Evolutionary conservation across 2,329 filamentous ascomycete genomes (phyloP).

Genomic region (Aspergillus hortae): DNA sequence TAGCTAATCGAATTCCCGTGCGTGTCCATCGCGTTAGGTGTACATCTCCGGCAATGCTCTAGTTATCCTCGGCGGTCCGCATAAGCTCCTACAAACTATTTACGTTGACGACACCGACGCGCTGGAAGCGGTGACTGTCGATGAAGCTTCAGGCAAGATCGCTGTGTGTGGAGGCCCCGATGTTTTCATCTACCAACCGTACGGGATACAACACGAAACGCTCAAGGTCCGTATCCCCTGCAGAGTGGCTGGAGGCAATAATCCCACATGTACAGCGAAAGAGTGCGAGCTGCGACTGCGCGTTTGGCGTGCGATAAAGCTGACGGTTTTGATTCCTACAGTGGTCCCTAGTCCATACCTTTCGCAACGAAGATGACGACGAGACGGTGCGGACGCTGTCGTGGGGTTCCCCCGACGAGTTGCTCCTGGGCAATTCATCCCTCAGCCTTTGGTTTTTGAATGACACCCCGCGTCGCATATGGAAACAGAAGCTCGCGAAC

Average conservation of each 20-base stretch:
- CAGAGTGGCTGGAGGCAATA: not conserved
- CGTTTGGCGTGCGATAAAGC: not conserved
- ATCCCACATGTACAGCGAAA: not conserved
- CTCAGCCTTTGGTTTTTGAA: constrained; percentile 67
- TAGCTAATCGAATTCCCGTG: constrained; percentile 11
- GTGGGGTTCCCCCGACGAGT: constrained; percentile 83
- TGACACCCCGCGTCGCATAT: constrained; percentile 51
- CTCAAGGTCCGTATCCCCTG: constrained; percentile 60
- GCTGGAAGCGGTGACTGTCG: constrained; percentile 74
- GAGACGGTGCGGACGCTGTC: constrained; percentile 61
- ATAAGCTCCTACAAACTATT: constrained; percentile 79
- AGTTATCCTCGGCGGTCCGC: constrained; percentile 72
- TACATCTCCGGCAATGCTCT: constrained; percentile 90
- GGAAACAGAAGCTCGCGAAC: constrained; percentile 72
- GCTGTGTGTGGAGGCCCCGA: constrained; percentile 65
- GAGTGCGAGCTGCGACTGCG: not conserved
- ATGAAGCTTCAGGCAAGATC: constrained; percentile 81
- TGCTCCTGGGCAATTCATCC: constrained; percentile 69
- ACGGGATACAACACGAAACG: constrained; percentile 65
- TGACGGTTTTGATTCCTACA: constrained; percentile 20
- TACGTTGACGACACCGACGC: constrained; percentile 72
- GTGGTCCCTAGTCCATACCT: constrained; percentile 58
- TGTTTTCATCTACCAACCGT: constrained; percentile 75
- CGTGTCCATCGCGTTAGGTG: constrained; percentile 49
- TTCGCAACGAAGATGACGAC: constrained; percentile 43